Evolutionary conservation across 495 filamentous ascomycete species (phyloP).

Genomic region (Xylaria flabelliformis): DNA sequence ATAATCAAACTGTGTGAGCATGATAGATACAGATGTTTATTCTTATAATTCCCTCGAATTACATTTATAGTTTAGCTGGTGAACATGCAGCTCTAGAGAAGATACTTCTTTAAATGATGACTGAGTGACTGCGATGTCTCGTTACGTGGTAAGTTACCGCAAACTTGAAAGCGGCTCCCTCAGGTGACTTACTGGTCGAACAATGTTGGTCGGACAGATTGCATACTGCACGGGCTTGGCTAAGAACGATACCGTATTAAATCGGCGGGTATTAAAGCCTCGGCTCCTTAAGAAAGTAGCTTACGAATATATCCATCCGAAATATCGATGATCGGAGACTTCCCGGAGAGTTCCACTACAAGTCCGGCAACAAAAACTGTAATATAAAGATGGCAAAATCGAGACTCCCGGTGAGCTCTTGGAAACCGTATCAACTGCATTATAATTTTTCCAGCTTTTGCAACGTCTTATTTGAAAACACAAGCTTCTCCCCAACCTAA

Average conservation of each 20-base stretch:
- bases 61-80: not conserved
- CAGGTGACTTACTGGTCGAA: not conserved
- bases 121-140: not conserved
- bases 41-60: not conserved
- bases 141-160: not conserved
- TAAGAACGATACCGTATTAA: not conserved
- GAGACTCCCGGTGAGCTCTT: no score
- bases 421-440: no score
- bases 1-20: not conserved
- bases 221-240: not conserved
- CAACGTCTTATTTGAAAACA: not conserved
- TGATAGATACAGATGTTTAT: not conserved
- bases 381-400: conserved; percentile 11
- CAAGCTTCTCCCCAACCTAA: not conserved
- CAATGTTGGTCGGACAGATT: not conserved
- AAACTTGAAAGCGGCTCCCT: not conserved
- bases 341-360: conserved; percentile 32
- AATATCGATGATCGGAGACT: conserved; percentile 33
- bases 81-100: not conserved
- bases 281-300: not conserved
- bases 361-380: not conserved
- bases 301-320: not conserved
- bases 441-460: no score
- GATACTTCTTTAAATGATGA: not conserved
- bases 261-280: not conserved